phyloP scores from a whole-genome alignment of 2,329 filamentous ascomycete genomes.

The Leptosphaerulina australis region DNA sequence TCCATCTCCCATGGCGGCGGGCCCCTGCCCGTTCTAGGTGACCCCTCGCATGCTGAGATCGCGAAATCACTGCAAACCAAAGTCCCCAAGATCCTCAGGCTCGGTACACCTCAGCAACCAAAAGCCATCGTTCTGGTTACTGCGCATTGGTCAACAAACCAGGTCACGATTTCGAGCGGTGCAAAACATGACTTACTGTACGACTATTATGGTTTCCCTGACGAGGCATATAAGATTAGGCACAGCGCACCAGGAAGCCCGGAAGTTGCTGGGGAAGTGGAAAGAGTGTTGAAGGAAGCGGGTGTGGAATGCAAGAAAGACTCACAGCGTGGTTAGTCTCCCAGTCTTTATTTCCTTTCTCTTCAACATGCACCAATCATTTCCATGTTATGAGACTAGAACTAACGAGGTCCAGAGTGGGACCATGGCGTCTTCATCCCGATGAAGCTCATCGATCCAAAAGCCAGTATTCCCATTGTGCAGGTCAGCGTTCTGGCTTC shows the following conservation, averaged over 20 bases:
- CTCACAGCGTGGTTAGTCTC: conserved; percentile 37
- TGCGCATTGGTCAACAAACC: conserved; percentile 61
- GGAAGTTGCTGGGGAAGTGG: conserved; percentile 58
- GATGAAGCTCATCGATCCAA: conserved; percentile 60
- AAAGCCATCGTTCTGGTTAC: conserved; percentile 63
- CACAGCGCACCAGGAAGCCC: conserved; percentile 64
- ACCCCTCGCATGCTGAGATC: conserved; percentile 60
- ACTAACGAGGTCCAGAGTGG: conserved; percentile 53
- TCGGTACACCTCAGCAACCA: conserved; percentile 58
- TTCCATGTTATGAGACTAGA: no score
- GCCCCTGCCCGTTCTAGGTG: conserved; percentile 64
- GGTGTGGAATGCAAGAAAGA: conserved; percentile 52
- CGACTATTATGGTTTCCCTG: conserved; percentile 66
- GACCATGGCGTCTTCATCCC: conserved; percentile 68
- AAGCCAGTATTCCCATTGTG: conserved; percentile 61
- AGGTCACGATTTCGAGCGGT: conserved; percentile 60
- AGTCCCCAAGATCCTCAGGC: conserved; percentile 62
- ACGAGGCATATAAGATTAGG: conserved; percentile 60
- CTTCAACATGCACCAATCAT: no score
- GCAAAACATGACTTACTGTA: conserved; percentile 58
- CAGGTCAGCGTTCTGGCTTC: conserved; percentile 62
- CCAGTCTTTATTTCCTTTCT: no score
- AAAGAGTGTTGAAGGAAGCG: conserved; percentile 53
- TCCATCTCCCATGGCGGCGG: conserved; percentile 53
- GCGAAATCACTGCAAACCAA: conserved; percentile 59